Evolutionary conservation across 2,329 filamentous ascomycete species (phyloP).

Genomic region (Emmonsia crescens): DNA sequence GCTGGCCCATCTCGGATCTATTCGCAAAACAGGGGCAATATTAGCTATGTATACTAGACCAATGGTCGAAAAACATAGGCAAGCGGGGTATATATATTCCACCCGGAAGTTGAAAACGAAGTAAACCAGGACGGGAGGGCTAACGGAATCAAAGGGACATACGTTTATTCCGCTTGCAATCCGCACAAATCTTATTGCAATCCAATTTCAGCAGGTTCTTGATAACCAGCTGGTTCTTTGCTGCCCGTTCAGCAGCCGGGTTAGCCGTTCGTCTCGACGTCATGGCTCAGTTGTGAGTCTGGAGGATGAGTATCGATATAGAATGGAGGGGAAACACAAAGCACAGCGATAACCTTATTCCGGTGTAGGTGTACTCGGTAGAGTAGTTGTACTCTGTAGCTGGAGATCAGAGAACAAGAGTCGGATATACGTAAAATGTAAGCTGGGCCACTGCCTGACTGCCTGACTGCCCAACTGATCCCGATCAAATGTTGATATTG

Average conservation of each 20-base stretch:
- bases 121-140: not conserved
- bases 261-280: conserved; percentile 1
- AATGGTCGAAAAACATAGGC: not conserved
- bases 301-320: not conserved
- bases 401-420: not conserved
- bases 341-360: not conserved
- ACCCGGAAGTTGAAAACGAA: not conserved
- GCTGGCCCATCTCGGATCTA: conserved; percentile 96
- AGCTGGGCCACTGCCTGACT: not conserved
- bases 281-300: not conserved
- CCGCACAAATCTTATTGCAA: conserved; percentile 89
- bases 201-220: conserved; percentile 93
- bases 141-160: conserved; percentile 23
- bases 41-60: not conserved
- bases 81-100: not conserved
- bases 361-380: no score
- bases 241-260: conserved; percentile 66
- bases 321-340: not conserved
- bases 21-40: not conserved
- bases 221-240: conserved; percentile 86
- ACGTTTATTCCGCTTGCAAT: conserved; percentile 99
- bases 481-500: not conserved
- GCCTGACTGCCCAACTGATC: not conserved
- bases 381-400: not conserved
- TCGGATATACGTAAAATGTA: not conserved